Evolutionary conservation across 78 protist genomes (phyloP).

Genomic region (Protostelium mycophagum): DNA sequence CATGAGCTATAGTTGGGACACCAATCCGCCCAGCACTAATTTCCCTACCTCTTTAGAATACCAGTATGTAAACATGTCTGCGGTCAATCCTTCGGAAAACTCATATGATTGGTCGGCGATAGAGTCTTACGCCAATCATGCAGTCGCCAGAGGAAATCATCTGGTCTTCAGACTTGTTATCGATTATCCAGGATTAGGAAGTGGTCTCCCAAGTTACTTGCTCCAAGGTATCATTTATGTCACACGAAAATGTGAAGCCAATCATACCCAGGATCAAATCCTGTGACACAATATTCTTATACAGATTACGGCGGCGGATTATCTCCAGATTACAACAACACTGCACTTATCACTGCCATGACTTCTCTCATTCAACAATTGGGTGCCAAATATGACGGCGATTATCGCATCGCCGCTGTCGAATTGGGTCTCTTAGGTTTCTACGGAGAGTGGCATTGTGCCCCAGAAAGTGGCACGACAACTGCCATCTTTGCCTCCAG

Average conservation of each 20-base stretch:
- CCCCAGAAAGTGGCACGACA: neutral
- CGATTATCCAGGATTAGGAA: neutral
- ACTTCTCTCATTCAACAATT: neutral
- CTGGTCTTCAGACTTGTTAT: neutral
- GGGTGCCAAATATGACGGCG: conserved; percentile 2
- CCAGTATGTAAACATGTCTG: neutral
- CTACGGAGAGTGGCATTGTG: conserved; percentile 10
- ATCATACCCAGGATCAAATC: neutral
- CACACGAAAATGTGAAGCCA: neutral
- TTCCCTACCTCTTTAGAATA: conserved; percentile 1
- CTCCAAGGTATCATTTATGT: neutral
- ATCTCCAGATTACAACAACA: conserved; percentile 5
- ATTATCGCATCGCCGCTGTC: conserved; percentile 1
- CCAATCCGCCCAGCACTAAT: neutral
- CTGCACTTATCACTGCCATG: neutral
- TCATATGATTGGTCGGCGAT: neutral
- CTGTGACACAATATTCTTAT: neutral
- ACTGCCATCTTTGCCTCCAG: neutral
- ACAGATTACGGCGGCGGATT: neutral
- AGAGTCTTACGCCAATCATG: neutral
- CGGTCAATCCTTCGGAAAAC: neutral
- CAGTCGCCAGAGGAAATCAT: neutral
- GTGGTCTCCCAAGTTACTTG: neutral
- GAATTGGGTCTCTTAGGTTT: conserved; percentile 1
- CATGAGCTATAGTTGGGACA: neutral